Percentiles rank a stretch among this genome's conserved stretches.
Conservation (phyloP, 768 basidiomycete genomes). For the Pleurotus ostreatus region DNA sequence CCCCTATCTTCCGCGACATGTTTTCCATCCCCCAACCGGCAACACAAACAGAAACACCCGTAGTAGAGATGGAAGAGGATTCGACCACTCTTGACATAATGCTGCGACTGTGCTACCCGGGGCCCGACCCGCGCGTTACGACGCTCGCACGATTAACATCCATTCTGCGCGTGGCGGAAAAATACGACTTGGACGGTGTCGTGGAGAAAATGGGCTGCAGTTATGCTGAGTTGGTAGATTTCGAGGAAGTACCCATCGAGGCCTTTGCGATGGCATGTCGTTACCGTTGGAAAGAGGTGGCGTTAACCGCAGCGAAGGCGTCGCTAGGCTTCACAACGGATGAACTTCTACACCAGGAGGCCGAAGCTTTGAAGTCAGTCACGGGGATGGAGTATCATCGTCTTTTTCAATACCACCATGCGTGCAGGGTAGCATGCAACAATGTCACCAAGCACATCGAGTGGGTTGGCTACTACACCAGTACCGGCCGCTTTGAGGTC, state of each 20-base stretch:
- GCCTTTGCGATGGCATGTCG: constrained; percentile 33
- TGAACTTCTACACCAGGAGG: neutral
- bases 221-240: constrained; percentile 25
- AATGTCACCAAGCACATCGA: neutral
- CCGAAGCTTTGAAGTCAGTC: neutral
- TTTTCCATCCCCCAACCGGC: constrained; percentile 4
- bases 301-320: neutral
- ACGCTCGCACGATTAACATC: neutral
- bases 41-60: neutral
- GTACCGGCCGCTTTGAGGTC: neutral
- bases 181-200: constrained; percentile 25
- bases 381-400: neutral
- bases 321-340: neutral
- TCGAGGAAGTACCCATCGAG: constrained; percentile 29
- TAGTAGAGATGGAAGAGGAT: constrained; percentile 14
- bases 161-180: constrained; percentile 17
- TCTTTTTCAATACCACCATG: neutral
- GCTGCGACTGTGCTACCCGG: constrained; percentile 4
- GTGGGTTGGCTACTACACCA: neutral
- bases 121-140: neutral
- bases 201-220: constrained; percentile 23
- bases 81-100: constrained; percentile 3
- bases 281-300: neutral
- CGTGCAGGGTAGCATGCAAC: neutral
- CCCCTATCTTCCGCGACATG: constrained; percentile 1